Evolutionary conservation across 2,329 filamentous ascomycete genomes (phyloP).

Genomic region (Cyphellophora attinorum): DNA sequence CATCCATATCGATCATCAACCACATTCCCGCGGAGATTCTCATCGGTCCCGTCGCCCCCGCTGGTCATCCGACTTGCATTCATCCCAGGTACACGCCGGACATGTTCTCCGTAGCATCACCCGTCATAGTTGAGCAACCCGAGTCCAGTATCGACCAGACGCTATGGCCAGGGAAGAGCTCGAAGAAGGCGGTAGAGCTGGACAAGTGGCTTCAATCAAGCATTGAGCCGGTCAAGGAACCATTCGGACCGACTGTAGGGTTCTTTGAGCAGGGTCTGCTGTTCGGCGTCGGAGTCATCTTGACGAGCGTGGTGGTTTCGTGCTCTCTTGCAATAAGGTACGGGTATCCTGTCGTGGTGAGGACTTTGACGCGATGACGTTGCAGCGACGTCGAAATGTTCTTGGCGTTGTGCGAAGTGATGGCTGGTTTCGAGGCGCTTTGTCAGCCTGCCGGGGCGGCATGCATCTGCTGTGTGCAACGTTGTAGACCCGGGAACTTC

Average conservation of each 20-base stretch:
- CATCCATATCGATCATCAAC: conserved; percentile 45
- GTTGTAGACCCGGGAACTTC: no score
- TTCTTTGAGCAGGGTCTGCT: conserved; percentile 42
- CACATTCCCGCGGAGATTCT: conserved; percentile 44
- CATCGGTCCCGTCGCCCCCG: conserved; percentile 9
- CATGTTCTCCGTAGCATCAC: conserved; percentile 36
- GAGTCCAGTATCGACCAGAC: conserved; percentile 1
- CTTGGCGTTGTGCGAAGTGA: no score
- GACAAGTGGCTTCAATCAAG: conserved; percentile 11
- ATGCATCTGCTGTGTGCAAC: no score
- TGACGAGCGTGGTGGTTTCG: neutral
- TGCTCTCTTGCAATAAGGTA: neutral
- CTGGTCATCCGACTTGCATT: conserved; percentile 2
- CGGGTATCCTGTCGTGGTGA: neutral
- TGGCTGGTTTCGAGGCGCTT: no score
- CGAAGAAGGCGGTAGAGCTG: conserved; percentile 3
- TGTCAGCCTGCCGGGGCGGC: no score
- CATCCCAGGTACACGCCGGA: conserved; percentile 29
- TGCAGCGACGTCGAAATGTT: no score
- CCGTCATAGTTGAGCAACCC: conserved; percentile 28
- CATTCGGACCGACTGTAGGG: conserved; percentile 26
- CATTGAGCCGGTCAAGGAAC: conserved; percentile 24
- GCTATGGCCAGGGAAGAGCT: neutral
- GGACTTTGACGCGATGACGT: no score
- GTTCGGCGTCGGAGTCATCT: neutral